Base-by-base conservation (phyloP, 306 rosid genomes). In the Luffa aegyptiaca region DNA sequence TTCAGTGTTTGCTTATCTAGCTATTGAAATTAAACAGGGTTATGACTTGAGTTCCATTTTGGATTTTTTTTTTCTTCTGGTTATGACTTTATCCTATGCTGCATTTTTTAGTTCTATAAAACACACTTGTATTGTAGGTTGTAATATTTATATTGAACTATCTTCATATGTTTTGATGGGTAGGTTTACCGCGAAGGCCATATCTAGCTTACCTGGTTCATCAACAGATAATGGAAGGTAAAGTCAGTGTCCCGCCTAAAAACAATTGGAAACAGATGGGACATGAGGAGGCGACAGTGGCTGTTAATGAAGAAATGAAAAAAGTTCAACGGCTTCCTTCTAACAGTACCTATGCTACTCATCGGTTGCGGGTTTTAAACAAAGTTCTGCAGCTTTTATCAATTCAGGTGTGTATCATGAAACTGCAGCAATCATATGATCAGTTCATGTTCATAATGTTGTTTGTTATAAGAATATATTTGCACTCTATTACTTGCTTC, bases 321-420 rank as follows among this genome's bases (percentile, higher is more conserved):
- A 87, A 91, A 84, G 87, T 90, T 88, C 82, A 75, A 80, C 80
- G 66, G 72, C 86, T 94, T 65, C 97, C 97, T 51, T 80, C 86
- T 41, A 84, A 79, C 78, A 92, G 98, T 81, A 11, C 83, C 20
- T 92, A 92, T 74, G 97, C 82, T 71, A 18, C 83, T 42, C 98
- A 92, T 78, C 97, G 97, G 17, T 52, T 88, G 70, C 90, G 88
- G 87, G 93, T 94, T 84, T 96, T 94, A 42, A 88, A 88, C 85
- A 94, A 90, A 84, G 85, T 91, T 83, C 84, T 92, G 87, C 92
- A 91, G 79, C 97, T 94, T 65, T 74, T 92, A 80, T 81, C 93
- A 13, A 31, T 86, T 83, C 93, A 92, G 97, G 98, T 94, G 26
- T 35, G 72, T 65, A 70, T 72, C 42, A 21, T 46, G 58, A 7